Base-by-base conservation (phyloP, 306 rosid genomes). In the Castanospermum australe region DNA sequence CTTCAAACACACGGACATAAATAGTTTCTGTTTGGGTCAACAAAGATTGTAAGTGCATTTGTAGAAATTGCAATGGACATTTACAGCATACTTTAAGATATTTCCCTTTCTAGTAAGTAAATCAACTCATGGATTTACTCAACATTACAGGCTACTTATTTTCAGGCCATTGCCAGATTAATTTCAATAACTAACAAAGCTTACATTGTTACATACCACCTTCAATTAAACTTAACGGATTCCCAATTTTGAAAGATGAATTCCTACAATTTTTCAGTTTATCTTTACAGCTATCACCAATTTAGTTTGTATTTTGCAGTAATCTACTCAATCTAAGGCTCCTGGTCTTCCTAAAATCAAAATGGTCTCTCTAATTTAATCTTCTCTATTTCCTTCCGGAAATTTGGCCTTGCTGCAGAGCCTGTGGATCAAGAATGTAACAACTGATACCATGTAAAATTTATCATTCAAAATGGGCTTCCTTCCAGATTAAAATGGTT, bases 1-100 rank as follows among this genome's bases (percentile, higher is more conserved):
- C 98, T 84, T 93, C 98, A 42, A 90, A 89, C 72, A 55, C 93
- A 38, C 94, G 94, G 75, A 93, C 97, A 80, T 85, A 90, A 50
- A 96, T 91, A 66, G 90, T 88, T 81, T 91, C 99, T 96, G 95
- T 71, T 70, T 72, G 39, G 57, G 45, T 13, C 76, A 44, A 51
- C 35, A 61, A 66, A 59, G 54, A 45, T 76, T 54, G 13, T 18
- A 52, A 39, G 84, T 62, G 35, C 56, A 60, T 45, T 65, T 24
- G 21, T 64, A 79, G 82, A 66, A 35, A 50, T 63, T 9, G 13
- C 2, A 13, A 64, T 47, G 59, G 52, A 69, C 47, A 17, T 72
- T 54, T 20, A 59, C 72, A 55, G 45, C 67, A 61, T 8, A 67
- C 11, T 50, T 15, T 2, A 4, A 36, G 21, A 61, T 22, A 78